These are phyloP conservation scores for Tympanopsis confertula DNA, from an alignment of 2,329 filamentous ascomycete species.

Conservation along the genomic window DNA sequence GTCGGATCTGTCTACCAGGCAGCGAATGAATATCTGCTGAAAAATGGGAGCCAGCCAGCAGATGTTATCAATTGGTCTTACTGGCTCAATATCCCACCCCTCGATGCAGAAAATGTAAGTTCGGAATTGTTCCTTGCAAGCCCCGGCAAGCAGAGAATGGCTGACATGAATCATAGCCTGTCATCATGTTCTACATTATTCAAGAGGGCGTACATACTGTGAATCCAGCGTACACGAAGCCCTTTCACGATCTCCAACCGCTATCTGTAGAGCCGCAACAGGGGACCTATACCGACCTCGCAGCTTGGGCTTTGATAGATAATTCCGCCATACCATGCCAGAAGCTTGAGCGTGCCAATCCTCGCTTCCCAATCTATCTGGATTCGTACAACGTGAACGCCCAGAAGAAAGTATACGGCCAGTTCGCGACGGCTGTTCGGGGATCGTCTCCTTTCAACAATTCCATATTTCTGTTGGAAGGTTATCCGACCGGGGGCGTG, in stretches of 20 bases:
- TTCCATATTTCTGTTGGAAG: constrained; percentile 42
- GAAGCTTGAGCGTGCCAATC: constrained; percentile 24
- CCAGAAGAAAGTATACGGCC: constrained; percentile 15
- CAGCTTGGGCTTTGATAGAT: constrained; percentile 27
- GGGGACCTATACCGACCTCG: constrained; percentile 32
- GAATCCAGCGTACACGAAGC: constrained; percentile 23
- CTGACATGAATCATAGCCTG: constrained; percentile 13
- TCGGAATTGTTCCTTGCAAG: background rate
- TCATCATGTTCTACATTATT: constrained; percentile 27
- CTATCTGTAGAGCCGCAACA: constrained; percentile 14
- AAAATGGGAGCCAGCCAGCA: constrained; percentile 23
- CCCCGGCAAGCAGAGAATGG: background rate
- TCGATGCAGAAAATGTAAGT: constrained; percentile 27
- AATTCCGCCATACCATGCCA: constrained; percentile 24
- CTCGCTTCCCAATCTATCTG: constrained; percentile 30
- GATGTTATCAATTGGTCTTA: constrained; percentile 38
- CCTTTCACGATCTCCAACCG: constrained; percentile 29
- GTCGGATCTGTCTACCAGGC: constrained; percentile 29
- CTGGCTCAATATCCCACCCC: constrained; percentile 25
- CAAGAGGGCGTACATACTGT: constrained; percentile 28
- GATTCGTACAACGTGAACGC: constrained; percentile 20
- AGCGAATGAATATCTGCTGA: constrained; percentile 26
- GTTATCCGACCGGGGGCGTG: constrained; percentile 35
- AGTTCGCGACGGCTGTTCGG: constrained; percentile 16
- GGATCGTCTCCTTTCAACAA: constrained; percentile 14